Conservation (phyloP, 2,329 filamentous ascomycete genomes). For the Epichloe glyceriae region DNA sequence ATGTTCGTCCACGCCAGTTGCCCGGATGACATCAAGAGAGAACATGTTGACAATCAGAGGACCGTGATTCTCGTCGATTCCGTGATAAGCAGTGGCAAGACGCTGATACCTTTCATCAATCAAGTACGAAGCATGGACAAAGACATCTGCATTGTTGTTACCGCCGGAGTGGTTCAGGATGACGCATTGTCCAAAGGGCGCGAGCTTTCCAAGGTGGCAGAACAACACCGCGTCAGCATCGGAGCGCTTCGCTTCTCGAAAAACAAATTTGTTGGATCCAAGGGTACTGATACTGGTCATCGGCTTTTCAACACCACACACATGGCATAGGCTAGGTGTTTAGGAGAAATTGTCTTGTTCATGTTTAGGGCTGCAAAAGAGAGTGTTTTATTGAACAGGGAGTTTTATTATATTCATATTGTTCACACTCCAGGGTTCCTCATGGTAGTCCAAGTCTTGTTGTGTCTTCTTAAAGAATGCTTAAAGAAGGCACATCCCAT, state of each 20-base stretch:
- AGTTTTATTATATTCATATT: too few species aligned
- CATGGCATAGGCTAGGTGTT: constrained; percentile 15
- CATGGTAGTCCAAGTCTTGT: too few species aligned
- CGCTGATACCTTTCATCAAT: constrained; percentile 33
- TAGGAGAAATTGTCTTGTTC: too few species aligned
- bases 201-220: constrained; percentile 10
- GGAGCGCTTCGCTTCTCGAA: constrained; percentile 41
- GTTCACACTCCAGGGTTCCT: too few species aligned
- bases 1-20: constrained; percentile 34
- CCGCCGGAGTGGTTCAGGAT: constrained; percentile 41
- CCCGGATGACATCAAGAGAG: constrained; percentile 26
- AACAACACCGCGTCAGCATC: constrained; percentile 20
- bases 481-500: too few species aligned
- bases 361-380: too few species aligned
- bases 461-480: too few species aligned
- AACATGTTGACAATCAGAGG: constrained; percentile 25
- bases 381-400: too few species aligned
- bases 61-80: constrained; percentile 45
- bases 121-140: constrained; percentile 28
- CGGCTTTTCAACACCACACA: constrained; percentile 45
- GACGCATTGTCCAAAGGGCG: constrained; percentile 11
- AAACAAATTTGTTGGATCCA: constrained; percentile 40
- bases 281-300: constrained; percentile 44
- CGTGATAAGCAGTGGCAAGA: constrained; percentile 44
- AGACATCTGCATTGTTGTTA: constrained; percentile 34